phyloP scores from a whole-genome alignment of 805 yeast species.

The Hanseniaspora occidentalis region DNA sequence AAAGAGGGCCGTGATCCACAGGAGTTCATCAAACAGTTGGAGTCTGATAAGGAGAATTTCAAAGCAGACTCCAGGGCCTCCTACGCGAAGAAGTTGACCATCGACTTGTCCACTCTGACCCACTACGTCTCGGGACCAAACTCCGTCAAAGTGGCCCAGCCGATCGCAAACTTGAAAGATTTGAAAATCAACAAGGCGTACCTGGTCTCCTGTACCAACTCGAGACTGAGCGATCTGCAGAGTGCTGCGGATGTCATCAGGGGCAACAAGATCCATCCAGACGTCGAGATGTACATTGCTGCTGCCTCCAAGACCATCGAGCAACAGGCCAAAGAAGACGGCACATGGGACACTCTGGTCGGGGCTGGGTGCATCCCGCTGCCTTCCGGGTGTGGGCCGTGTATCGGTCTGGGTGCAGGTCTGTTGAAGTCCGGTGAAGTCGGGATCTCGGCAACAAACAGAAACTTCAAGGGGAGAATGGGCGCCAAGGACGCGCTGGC shows the following conservation, averaged over 20 bases:
- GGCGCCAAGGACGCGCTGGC: constrained; percentile 96
- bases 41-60: constrained; percentile 7
- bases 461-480: constrained; percentile 99
- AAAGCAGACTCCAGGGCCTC: constrained; percentile 64
- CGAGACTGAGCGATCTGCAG: constrained; percentile 81
- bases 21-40: constrained; percentile 9
- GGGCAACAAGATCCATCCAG: constrained; percentile 72
- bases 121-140: constrained; percentile 95
- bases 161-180: constrained; percentile 60
- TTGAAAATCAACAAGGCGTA: constrained; percentile 86
- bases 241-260: constrained; percentile 83
- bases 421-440: constrained; percentile 90
- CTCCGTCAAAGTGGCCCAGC: constrained; percentile 81
- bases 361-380: constrained; percentile 91
- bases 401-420: constrained; percentile 96
- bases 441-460: constrained; percentile 95
- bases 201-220: constrained; percentile 94
- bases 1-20: constrained; percentile 12
- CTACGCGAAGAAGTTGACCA: constrained; percentile 77
- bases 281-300: constrained; percentile 92
- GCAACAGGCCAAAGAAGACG: constrained; percentile 76
- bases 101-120: constrained; percentile 69
- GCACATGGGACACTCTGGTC: constrained; percentile 83
- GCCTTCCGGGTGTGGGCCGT: constrained; percentile 99
- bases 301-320: constrained; percentile 94